phyloP scores from a whole-genome alignment of 441 rosid species.

The Eugenia klotzschiana region DNA sequence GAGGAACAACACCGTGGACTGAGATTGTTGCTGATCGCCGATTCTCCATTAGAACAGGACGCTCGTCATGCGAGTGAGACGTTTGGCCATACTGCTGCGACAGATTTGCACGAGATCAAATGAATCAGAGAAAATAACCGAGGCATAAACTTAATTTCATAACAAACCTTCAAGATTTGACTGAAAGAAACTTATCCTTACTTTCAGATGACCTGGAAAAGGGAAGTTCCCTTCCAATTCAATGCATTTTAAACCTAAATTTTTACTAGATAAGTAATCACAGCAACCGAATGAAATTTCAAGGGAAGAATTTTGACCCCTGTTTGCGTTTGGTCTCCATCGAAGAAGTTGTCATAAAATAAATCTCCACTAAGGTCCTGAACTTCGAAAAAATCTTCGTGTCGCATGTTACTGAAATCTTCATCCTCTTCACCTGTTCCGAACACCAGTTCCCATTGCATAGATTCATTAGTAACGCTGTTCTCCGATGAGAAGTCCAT shows the following conservation, averaged over 20 bases:
- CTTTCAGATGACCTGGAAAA: background rate
- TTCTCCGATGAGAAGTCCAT: too few relatives aligned
- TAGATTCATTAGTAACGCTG: background rate
- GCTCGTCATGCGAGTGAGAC: background rate
- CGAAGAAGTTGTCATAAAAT: background rate
- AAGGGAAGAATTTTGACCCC: background rate
- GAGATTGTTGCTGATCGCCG: background rate
- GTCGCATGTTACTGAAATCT: background rate
- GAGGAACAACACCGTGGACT: background rate
- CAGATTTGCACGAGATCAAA: background rate
- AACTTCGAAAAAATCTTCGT: too few relatives aligned
- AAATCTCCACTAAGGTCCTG: background rate
- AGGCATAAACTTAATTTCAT: background rate
- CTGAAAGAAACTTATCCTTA: background rate
- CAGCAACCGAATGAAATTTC: background rate
- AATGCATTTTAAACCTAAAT: background rate
- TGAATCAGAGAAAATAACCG: background rate
- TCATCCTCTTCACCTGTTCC: background rate
- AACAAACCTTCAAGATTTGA: background rate
- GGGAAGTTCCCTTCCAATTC: background rate
- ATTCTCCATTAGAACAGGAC: background rate
- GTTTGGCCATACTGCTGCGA: background rate
- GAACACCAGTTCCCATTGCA: background rate
- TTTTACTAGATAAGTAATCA: background rate
- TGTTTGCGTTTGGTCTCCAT: background rate